phyloP scores from a whole-genome alignment of 2,329 filamentous ascomycete species.

The Elsinoe fawcettii region DNA sequence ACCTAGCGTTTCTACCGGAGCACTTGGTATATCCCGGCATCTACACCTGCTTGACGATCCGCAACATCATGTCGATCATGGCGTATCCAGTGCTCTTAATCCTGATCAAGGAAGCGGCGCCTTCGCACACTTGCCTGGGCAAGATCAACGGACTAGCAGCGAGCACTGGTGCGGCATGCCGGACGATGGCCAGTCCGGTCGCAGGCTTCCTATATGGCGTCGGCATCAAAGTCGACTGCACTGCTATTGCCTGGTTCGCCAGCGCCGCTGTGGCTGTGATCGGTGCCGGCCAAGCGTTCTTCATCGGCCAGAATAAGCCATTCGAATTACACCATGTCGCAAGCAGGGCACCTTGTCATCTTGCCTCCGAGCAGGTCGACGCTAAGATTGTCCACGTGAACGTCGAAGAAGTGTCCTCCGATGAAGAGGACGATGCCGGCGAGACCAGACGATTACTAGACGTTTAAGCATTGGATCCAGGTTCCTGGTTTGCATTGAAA shows the following conservation, averaged over 20 bases:
- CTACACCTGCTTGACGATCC: conserved; percentile 56
- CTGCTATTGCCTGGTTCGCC: conserved; percentile 57
- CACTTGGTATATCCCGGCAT: conserved; percentile 52
- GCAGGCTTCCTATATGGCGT: conserved; percentile 60
- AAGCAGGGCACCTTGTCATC: conserved; percentile 23
- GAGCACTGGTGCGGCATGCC: conserved; percentile 60
- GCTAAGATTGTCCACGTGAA: conserved; percentile 4
- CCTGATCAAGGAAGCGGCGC: conserved; percentile 63
- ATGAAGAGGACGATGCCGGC: background rate
- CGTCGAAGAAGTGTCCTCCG: background rate
- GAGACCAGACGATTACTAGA: conserved; percentile 5
- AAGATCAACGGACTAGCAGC: conserved; percentile 67
- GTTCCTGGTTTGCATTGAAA: too few relatives aligned
- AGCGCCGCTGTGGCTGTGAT: conserved; percentile 49
- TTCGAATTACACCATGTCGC: conserved; percentile 26
- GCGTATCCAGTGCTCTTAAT: conserved; percentile 62
- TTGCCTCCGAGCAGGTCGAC: conserved; percentile 16
- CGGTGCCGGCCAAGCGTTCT: conserved; percentile 50
- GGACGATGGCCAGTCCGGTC: conserved; percentile 62
- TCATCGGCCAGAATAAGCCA: conserved; percentile 44
- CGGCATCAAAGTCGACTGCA: conserved; percentile 50
- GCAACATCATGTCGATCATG: conserved; percentile 61
- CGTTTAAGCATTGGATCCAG: background rate
- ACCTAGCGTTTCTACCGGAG: conserved; percentile 52
- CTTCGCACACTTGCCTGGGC: conserved; percentile 54